Conservation (phyloP, 1,284 basidiomycete species). For the Paramarasmius palmivorus region DNA sequence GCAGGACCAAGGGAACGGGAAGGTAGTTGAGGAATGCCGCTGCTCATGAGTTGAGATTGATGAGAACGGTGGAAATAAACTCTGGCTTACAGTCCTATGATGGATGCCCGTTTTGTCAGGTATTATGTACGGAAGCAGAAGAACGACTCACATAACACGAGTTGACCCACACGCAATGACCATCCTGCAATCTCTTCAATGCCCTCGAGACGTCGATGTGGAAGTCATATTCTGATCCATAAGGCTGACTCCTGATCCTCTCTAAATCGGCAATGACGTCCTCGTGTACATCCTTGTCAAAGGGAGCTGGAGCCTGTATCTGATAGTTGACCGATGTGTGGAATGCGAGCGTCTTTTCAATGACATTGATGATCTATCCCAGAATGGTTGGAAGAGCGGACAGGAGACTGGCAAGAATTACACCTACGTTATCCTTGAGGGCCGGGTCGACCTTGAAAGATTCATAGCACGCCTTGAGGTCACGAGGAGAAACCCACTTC, state of each 20-base stretch:
- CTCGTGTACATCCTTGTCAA: slow-evolving; percentile 3
- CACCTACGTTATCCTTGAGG: slow-evolving; percentile 7
- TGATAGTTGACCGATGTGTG: slow-evolving; percentile 1
- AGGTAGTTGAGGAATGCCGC: slow-evolving; percentile 6
- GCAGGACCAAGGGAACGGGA: slow-evolving; percentile 9
- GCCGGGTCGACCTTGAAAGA: slow-evolving; percentile 6
- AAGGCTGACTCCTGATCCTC: background rate
- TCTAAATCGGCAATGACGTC: slow-evolving; percentile 1
- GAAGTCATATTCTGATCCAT: slow-evolving; percentile 9
- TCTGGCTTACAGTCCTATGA: background rate
- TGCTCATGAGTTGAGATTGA: background rate
- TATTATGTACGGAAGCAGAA: background rate
- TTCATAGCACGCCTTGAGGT: slow-evolving; percentile 5
- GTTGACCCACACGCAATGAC: slow-evolving; percentile 9
- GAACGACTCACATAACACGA: slow-evolving; percentile 8
- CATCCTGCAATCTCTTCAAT: slow-evolving; percentile 9
- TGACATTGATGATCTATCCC: background rate
- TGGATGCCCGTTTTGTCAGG: background rate
- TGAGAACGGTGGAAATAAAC: too few relatives aligned
- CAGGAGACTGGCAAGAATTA: background rate
- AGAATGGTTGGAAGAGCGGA: background rate
- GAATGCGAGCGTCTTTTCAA: background rate
- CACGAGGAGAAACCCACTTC: slow-evolving; percentile 10
- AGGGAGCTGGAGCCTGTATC: slow-evolving; percentile 1
- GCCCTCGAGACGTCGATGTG: slow-evolving; percentile 10